Percentiles rank a stretch among this genome's conserved stretches.
These are phyloP conservation scores for Rhizopus microsporus DNA, from an alignment of 371 early-diverging fungal genomes.

Conservation along the genomic window DNA sequence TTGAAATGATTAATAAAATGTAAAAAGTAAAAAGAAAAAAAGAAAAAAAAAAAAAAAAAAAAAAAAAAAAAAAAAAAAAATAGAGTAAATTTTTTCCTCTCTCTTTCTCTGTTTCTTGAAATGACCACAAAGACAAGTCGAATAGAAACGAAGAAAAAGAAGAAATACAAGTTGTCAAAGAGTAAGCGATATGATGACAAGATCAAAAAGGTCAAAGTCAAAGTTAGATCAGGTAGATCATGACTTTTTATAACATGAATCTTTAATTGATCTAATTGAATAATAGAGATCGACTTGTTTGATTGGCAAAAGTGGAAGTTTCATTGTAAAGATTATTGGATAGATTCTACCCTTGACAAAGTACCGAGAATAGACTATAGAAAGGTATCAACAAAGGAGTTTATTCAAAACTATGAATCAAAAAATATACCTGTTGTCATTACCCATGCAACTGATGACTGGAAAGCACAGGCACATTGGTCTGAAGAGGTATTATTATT, in stretches of 20 bases:
- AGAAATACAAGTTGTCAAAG: constrained; percentile 24
- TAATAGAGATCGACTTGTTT: constrained; percentile 56
- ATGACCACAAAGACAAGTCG: constrained; percentile 13
- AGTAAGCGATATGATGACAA: constrained; percentile 37
- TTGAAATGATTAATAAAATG: neutral
- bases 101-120: constrained; percentile 2
- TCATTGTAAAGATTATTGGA: constrained; percentile 50
- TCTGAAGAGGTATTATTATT: constrained; percentile 49
- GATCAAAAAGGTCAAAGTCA: constrained; percentile 47
- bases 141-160: constrained; percentile 14
- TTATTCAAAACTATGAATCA: constrained; percentile 60
- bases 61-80: too few relatives aligned
- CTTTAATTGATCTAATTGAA: too few relatives aligned
- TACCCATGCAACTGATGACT: constrained; percentile 57
- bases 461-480: constrained; percentile 68
- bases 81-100: constrained; percentile 2
- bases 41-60: neutral
- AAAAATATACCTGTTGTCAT: constrained; percentile 67
- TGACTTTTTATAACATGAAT: neutral
- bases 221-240: constrained; percentile 53
- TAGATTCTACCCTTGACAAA: constrained; percentile 47
- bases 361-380: constrained; percentile 53
- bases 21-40: neutral
- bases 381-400: constrained; percentile 54
- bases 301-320: constrained; percentile 60